These are phyloP conservation scores for Ilyonectria destructans DNA, from an alignment of 2,329 filamentous ascomycete species.

Conservation along the genomic window DNA sequence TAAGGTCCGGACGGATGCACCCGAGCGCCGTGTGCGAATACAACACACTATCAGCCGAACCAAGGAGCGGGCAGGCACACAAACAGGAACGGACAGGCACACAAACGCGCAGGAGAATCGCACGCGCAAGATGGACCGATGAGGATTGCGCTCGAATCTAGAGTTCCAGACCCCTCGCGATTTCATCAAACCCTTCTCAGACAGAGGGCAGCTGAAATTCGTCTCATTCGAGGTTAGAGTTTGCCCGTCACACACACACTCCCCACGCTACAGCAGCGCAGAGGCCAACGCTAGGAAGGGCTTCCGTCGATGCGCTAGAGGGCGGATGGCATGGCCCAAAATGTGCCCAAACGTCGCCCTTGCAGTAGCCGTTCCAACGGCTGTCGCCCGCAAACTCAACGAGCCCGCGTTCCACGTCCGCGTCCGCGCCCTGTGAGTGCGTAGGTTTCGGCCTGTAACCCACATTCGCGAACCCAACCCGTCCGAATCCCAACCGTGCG, in stretches of 20 bases:
- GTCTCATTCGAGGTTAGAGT: constrained; percentile 42
- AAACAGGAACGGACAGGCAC: background rate
- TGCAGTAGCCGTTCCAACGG: constrained; percentile 45
- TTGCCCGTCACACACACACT: constrained; percentile 27
- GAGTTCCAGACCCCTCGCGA: background rate
- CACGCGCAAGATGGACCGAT: background rate
- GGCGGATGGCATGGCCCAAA: constrained; percentile 39
- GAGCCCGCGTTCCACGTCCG: too few relatives aligned
- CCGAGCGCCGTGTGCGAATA: background rate
- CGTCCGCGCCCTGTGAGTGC: constrained; percentile 11
- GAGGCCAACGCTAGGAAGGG: constrained; percentile 30
- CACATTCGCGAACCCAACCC: constrained; percentile 23
- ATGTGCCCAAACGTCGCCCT: constrained; percentile 40
- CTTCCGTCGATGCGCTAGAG: constrained; percentile 34
- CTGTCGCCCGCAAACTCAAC: constrained; percentile 15
- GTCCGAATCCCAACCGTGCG: constrained; percentile 14
- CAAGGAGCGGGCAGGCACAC: background rate
- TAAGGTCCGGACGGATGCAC: background rate
- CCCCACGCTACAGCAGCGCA: constrained; percentile 29
- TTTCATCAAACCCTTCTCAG: constrained; percentile 1
- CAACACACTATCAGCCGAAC: background rate
- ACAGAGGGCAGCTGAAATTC: background rate
- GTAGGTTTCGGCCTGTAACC: constrained; percentile 39
- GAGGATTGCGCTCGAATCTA: too few relatives aligned
- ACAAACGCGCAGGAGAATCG: background rate